Evolutionary conservation across 1,284 basidiomycete species (phyloP), one percentile per base, ranked within the genome.

Genomic region (Sporisorium exsertum): DNA sequence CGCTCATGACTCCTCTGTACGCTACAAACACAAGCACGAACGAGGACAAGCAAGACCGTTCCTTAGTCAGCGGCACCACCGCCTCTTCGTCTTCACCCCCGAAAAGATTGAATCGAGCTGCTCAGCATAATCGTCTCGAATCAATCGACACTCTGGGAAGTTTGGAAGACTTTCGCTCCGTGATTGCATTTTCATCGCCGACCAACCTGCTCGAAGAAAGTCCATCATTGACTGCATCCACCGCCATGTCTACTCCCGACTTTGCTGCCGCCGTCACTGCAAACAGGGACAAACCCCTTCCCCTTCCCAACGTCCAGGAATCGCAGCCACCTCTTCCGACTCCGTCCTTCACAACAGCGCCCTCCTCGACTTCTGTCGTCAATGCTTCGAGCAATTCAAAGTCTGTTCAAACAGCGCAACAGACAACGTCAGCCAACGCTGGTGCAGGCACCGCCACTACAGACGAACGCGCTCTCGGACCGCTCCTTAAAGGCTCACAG

Each of bases 161-260:
- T 43, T 62, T 71, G 45, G 68, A 76, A 24, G 73, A 76, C 62
- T 76, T 71, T 62, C 73, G 68, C 3, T 67, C 68, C 15, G 24
- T 71, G 15, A 62, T 76, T 15, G 57, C 58, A 24, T 68, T 71
- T 51, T 58, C 64, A 7, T 64, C 68, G 4, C 43, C 68, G 3
- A 26, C 54, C n/a, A 45, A 62, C 42, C 52, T 64, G 13, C 43
- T 64, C 16, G 62, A 69, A 27, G 63, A 65, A 16, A 74, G 72
- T 22, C 66, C 66, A 5, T 40, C 72, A 3, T 43, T 65, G 42
- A 69, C 72, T 35, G 46, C 56, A 0, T 74, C 72, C 9, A 69
- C 72, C 40, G 50, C 64, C 32, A 42, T 62, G 22, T 69, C 72
- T 9, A 74, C 50, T 4, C 72, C 66, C 5, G 72, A 63, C 16